These are phyloP conservation scores for Phytophthora idaei DNA, from an alignment of 352 stramenopile species.

Conservation along the genomic window DNA sequence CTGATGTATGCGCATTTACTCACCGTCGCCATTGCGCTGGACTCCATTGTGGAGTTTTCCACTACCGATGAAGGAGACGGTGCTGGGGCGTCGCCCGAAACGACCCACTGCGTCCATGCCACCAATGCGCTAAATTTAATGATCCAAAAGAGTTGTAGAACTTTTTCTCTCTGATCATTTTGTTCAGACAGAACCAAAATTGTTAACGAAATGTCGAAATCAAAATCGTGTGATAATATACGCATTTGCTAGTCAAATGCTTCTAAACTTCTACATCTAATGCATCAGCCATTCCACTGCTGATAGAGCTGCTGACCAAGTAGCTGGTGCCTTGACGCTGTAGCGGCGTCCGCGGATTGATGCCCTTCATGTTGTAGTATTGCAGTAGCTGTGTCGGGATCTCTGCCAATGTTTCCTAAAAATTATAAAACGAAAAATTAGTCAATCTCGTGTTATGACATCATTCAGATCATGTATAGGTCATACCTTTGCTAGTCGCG, in stretches of 20 bases:
- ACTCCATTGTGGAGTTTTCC: not conserved
- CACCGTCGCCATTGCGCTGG: not conserved
- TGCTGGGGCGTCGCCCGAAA: not conserved
- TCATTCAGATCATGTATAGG: not conserved
- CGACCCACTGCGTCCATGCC: not conserved
- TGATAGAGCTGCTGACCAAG: conserved; percentile 36
- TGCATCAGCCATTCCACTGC: conserved; percentile 24
- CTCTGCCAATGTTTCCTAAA: conserved; percentile 67
- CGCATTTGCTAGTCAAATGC: conserved; percentile 3
- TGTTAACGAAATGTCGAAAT: not conserved
- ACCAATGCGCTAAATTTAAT: conserved; percentile 8
- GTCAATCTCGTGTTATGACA: not conserved
- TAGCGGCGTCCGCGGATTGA: conserved; percentile 58
- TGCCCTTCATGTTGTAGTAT: conserved; percentile 64
- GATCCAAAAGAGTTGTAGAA: not conserved
- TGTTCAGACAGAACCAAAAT: too few relatives aligned
- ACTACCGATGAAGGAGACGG: too few relatives aligned
- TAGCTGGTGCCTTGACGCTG: conserved; percentile 58
- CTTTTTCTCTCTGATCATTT: too few relatives aligned
- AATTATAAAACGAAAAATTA: not conserved
- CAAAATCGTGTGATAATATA: conserved; percentile 3
- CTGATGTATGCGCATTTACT: not conserved
- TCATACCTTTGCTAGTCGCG: conserved; percentile 55
- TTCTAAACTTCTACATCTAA: conserved; percentile 38
- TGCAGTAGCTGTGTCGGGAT: conserved; percentile 68